Base-by-base conservation (phyloP, 352 stramenopile genomes). In the Pythium aquatile region DNA sequence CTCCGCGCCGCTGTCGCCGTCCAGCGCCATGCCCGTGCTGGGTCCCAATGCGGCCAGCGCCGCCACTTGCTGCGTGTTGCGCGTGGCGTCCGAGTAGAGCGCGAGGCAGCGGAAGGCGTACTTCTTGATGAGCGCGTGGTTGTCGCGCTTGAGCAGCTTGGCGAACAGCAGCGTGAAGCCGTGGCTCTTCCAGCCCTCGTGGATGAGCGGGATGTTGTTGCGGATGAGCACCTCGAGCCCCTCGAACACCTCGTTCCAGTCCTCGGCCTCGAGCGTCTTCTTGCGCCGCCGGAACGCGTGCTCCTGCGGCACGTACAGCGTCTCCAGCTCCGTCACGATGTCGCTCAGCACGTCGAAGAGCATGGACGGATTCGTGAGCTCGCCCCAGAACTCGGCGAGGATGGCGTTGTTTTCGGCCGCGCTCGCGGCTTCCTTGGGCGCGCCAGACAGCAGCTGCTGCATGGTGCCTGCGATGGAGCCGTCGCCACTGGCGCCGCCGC, bases 181-280 rank as follows among this genome's bases (percentile, higher is more conserved):
- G 46, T 88, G 85, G 59, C 83, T 86, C 65, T 94, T 88, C 87
- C 87, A 96, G 1, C 85, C 87, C 3, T 91, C 85, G 48, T 85
- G 74, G 48, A 96, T 76, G 24, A 85, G 64, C 29, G 68, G 37
- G 20, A 81, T 74, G 57, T 92, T 94, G 58, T 87, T 84, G 26
- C 86, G 83, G 53, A 96, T 72, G 30, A 96, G 70, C 56, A 92
- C 81, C 51, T 96, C 87, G 17, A 96, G 70, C 0, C 85, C 84
- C 60, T 96, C 87, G 69, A 96, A 96, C 1, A 96, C 79, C 40
- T 96, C 87, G 55, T 79, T 94, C 87, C 87, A 96, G 73, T 96
- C 87, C 59, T 96, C 87, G 0, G 85, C 82, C 61, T 96, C 84
- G 7, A 94, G 75, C 6, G 77, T 82, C 55, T 94, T 93, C 55